Percentiles rank a stretch among this genome's conserved stretches.
These are phyloP conservation scores for Rhodotorula sp. DNA, from an alignment of 1,284 basidiomycete species.

Conservation along the genomic window DNA sequence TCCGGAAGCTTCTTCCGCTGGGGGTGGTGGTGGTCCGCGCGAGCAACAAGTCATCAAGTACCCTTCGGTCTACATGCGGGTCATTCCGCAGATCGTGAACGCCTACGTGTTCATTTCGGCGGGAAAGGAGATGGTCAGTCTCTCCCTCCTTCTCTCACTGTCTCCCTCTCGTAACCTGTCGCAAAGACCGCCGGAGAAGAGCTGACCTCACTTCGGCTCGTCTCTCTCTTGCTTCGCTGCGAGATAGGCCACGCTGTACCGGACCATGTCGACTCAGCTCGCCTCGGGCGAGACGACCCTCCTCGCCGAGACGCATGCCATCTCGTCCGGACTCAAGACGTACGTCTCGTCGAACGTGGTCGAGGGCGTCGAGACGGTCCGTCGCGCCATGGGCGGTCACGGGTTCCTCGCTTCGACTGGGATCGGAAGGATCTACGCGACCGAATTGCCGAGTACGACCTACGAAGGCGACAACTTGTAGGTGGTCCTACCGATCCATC, in stretches of 20 bases:
- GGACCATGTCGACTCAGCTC: slow-evolving; percentile 57
- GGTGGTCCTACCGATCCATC: neutral
- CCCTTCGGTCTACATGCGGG: slow-evolving; percentile 66
- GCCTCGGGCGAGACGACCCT: slow-evolving; percentile 56
- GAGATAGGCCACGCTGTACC: slow-evolving; percentile 53
- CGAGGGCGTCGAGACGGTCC: slow-evolving; percentile 65
- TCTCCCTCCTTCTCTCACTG: neutral
- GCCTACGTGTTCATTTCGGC: slow-evolving; percentile 70
- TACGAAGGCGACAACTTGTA: slow-evolving; percentile 73
- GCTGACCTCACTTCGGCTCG: too few relatives aligned
- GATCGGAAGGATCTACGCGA: slow-evolving; percentile 64
- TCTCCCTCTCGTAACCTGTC: neutral
- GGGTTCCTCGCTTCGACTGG: slow-evolving; percentile 70
- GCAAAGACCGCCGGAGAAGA: neutral
- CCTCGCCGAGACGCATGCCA: slow-evolving; percentile 69
- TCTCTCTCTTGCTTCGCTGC: too few relatives aligned
- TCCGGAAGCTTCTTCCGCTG: slow-evolving; percentile 22
- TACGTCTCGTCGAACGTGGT: slow-evolving; percentile 60
- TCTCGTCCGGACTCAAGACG: slow-evolving; percentile 68
- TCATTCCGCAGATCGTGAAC: slow-evolving; percentile 67
- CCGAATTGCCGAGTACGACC: slow-evolving; percentile 62
- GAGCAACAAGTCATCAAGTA: slow-evolving; percentile 69
- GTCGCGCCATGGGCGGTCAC: slow-evolving; percentile 73
- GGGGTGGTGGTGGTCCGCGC: neutral
- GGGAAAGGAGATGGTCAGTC: slow-evolving; percentile 61